Conservation (phyloP, 495 filamentous ascomycete genomes). For the Hypoxylon perforatum region DNA sequence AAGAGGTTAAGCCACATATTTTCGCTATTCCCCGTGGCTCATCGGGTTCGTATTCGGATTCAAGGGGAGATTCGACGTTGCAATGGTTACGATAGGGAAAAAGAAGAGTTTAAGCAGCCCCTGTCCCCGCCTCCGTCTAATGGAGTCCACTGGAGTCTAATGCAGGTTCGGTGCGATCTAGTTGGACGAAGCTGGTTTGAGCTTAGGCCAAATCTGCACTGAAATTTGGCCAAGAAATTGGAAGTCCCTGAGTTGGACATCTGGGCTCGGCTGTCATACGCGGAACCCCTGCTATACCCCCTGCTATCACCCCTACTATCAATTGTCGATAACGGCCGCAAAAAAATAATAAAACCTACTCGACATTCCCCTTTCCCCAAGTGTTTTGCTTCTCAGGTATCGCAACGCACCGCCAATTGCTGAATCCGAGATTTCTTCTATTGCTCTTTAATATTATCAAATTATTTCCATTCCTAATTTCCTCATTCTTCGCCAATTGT, state of each 20-base stretch:
- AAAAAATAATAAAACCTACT: slow-evolving; percentile 40
- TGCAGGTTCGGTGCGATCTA: slow-evolving; percentile 17
- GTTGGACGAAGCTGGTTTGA: slow-evolving; percentile 19
- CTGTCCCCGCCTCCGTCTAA: slow-evolving; percentile 18
- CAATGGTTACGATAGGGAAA: slow-evolving; percentile 3
- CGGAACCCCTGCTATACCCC: too few relatives aligned
- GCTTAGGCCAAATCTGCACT: slow-evolving; percentile 14
- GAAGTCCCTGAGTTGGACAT: slow-evolving; percentile 1
- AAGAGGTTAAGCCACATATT: background rate
- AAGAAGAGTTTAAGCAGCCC: slow-evolving; percentile 14
- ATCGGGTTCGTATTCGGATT: slow-evolving; percentile 50
- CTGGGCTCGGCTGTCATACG: too few relatives aligned
- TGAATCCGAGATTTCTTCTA: background rate
- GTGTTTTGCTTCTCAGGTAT: slow-evolving; percentile 6
- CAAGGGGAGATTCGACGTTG: slow-evolving; percentile 14
- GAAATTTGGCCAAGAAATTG: slow-evolving; percentile 39
- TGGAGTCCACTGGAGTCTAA: slow-evolving; percentile 20
- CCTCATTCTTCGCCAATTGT: background rate
- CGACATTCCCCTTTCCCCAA: slow-evolving; percentile 15
- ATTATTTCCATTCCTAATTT: background rate
- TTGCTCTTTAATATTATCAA: background rate
- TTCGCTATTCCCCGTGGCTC: slow-evolving; percentile 19
- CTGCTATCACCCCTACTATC: slow-evolving; percentile 17
- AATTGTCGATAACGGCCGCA: slow-evolving; percentile 33
- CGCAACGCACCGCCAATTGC: slow-evolving; percentile 11